A percentile compares a stretch with the other conserved stretches of the same genome.
Evolutionary conservation across 192 early-diverging fungal species (phyloP).

Genomic region (Coemansia asiatica): DNA sequence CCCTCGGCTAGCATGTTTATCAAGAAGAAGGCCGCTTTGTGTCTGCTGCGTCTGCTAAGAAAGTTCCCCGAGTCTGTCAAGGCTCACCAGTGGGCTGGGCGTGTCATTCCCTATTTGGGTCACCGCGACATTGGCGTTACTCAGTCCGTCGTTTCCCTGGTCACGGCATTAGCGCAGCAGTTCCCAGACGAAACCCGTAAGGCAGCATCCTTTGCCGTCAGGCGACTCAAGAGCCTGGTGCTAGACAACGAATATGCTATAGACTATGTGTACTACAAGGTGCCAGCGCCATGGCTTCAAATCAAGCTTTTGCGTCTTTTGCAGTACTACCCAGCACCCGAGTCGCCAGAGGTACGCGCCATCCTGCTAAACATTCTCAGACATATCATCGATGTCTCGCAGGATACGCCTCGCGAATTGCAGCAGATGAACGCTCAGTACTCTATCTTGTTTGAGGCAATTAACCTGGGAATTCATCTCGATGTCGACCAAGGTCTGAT

Average conservation of each 20-base stretch:
- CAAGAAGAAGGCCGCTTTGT: slow-evolving; percentile 96
- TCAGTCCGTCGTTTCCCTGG: slow-evolving; percentile 77
- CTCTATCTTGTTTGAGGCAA: slow-evolving; percentile 95
- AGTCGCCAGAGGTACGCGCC: slow-evolving; percentile 59
- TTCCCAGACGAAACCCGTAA: slow-evolving; percentile 76
- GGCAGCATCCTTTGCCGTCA: slow-evolving; percentile 76
- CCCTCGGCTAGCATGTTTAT: slow-evolving; percentile 84
- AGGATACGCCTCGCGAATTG: slow-evolving; percentile 90
- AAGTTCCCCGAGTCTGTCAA: slow-evolving; percentile 87
- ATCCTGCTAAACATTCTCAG: slow-evolving; percentile 75
- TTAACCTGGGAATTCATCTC: slow-evolving; percentile 91
- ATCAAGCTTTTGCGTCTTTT: slow-evolving; percentile 91
- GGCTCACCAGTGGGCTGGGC: slow-evolving; percentile 82
- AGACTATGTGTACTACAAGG: slow-evolving; percentile 97
- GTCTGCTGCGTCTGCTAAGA: slow-evolving; percentile 83
- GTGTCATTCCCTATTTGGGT: slow-evolving; percentile 80
- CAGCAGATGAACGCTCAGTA: slow-evolving; percentile 99
- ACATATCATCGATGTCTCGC: slow-evolving; percentile 80
- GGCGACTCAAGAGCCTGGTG: slow-evolving; percentile 80
- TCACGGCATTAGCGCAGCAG: slow-evolving; percentile 88
- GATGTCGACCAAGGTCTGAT: slow-evolving; percentile 87
- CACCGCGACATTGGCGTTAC: slow-evolving; percentile 90
- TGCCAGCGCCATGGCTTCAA: slow-evolving; percentile 97
- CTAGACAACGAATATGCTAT: slow-evolving; percentile 76
- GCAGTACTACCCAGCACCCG: slow-evolving; percentile 92